Evolutionary conservation across 345 rosid genomes (phyloP).

Genomic region (Firmiana major): DNA sequence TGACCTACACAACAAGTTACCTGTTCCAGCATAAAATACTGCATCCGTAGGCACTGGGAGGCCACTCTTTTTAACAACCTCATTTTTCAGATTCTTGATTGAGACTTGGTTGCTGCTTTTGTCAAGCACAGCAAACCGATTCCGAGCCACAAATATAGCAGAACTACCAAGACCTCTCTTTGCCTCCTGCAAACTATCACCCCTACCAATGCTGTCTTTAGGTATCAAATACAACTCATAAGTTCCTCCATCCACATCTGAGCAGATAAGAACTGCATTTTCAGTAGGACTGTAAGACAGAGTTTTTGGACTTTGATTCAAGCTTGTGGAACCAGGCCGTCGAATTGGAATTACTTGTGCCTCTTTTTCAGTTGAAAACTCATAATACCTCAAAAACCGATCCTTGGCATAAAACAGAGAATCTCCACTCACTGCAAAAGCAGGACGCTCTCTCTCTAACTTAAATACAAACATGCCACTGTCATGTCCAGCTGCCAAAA

Average conservation of each 20-base stretch:
- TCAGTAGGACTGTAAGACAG: conserved; percentile 94
- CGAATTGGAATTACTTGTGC: conserved; percentile 81
- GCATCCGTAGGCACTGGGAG: conserved; percentile 78
- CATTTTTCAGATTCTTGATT: conserved; percentile 71
- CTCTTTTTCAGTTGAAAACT: conserved; percentile 70
- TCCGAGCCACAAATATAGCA: conserved; percentile 75
- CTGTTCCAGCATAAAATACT: conserved; percentile 88
- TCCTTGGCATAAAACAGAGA: conserved; percentile 73
- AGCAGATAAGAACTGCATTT: conserved; percentile 81
- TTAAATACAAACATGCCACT: conserved; percentile 96
- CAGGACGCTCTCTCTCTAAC: conserved; percentile 94
- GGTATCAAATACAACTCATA: conserved; percentile 83
- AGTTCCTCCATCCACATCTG: conserved; percentile 91
- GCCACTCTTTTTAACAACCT: conserved; percentile 65
- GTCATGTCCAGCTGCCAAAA: conserved; percentile 97
- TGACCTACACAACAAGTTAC: conserved; percentile 73
- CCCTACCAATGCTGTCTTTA: conserved; percentile 65
- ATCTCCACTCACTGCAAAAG: conserved; percentile 80
- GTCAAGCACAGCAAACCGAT: conserved; percentile 87
- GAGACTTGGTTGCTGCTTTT: conserved; percentile 76
- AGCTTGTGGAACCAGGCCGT: conserved; percentile 69
- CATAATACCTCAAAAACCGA: conserved; percentile 76
- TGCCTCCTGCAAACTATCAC: conserved; percentile 73
- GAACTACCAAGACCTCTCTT: conserved; percentile 82
- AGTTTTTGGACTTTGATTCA: conserved; percentile 88